A percentile compares a stretch with the other conserved stretches of the same genome.
Conservation (phyloP, 2,329 filamentous ascomycete genomes). For the Clarireedia paspali region DNA sequence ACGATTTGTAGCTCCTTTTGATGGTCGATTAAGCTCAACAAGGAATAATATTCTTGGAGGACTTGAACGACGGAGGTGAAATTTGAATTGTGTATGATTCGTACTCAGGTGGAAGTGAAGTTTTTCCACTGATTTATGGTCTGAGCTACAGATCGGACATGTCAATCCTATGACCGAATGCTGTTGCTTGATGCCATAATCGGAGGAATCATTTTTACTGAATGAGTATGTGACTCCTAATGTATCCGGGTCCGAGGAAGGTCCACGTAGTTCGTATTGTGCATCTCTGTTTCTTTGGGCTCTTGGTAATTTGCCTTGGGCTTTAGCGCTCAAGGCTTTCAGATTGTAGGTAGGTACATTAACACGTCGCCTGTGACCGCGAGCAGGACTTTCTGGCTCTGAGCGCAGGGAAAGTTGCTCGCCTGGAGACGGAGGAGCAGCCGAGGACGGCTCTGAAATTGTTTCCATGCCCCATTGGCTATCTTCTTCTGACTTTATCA, state of each 20-base stretch:
- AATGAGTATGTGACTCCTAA: constrained; percentile 22
- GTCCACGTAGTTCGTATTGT: constrained; percentile 12
- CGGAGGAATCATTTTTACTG: constrained; percentile 17
- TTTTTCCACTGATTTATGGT: constrained; percentile 13
- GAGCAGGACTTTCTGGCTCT: constrained; percentile 14
- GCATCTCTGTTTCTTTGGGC: constrained; percentile 35
- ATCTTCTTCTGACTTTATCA: background rate
- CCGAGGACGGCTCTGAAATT: background rate
- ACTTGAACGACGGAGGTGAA: constrained; percentile 15
- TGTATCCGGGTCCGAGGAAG: constrained; percentile 18
- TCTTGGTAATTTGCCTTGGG: constrained; percentile 42
- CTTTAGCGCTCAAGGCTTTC: constrained; percentile 50
- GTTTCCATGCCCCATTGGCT: background rate
- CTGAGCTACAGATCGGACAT: constrained; percentile 22
- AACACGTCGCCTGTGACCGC: constrained; percentile 17
- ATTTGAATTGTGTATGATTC: constrained; percentile 22
- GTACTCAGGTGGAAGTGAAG: constrained; percentile 22
- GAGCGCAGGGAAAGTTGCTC: constrained; percentile 4
- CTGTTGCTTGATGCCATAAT: constrained; percentile 16
- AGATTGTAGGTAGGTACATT: constrained; percentile 44
- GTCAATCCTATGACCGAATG: constrained; percentile 16
- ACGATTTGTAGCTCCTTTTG: constrained; percentile 17
- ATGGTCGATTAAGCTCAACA: constrained; percentile 20
- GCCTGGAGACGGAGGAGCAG: constrained; percentile 2
- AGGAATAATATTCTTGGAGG: constrained; percentile 37